Evolutionary conservation across 345 rosid species (phyloP).

Genomic region (Gossypium rotundifolium): DNA sequence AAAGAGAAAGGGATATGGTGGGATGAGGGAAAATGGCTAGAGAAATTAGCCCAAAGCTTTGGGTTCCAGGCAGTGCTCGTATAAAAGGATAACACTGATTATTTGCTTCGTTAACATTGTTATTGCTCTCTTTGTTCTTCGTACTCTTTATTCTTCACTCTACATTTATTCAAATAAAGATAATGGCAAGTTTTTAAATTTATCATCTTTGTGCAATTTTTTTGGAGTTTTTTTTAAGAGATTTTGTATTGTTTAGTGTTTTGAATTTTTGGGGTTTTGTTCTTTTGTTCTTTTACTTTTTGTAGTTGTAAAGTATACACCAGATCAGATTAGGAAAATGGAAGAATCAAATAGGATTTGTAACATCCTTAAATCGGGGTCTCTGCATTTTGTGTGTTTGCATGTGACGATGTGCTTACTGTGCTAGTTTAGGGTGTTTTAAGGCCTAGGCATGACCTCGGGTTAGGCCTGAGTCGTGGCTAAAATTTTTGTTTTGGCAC

Average conservation of each 20-base stretch:
- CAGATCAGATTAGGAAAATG: conserved; percentile 84
- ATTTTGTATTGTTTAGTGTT: not conserved
- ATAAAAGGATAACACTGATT: conserved; percentile 67
- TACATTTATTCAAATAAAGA: conserved; percentile 52
- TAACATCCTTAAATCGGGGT: no score
- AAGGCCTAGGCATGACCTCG: no score
- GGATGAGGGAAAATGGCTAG: conserved; percentile 4
- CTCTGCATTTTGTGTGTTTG: no score
- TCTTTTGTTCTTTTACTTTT: not conserved
- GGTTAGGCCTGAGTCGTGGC: no score
- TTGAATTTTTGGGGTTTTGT: not conserved
- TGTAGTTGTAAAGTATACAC: conserved; percentile 61
- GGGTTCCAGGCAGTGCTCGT: conserved; percentile 45
- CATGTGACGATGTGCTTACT: no score
- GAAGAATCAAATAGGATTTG: conserved; percentile 80
- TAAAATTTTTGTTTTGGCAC: no score
- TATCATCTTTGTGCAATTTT: not conserved
- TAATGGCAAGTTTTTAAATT: conserved; percentile 21
- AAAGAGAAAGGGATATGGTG: conserved; percentile 13
- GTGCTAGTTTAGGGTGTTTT: no score
- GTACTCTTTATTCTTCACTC: conserved; percentile 73
- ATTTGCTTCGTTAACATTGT: conserved; percentile 87
- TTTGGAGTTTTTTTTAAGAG: not conserved
- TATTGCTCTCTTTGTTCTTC: conserved; percentile 85
- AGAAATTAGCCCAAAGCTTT: conserved; percentile 1